Conservation (phyloP, 2,329 filamentous ascomycete genomes). For the Monilinia vaccinii-corymbosi region DNA sequence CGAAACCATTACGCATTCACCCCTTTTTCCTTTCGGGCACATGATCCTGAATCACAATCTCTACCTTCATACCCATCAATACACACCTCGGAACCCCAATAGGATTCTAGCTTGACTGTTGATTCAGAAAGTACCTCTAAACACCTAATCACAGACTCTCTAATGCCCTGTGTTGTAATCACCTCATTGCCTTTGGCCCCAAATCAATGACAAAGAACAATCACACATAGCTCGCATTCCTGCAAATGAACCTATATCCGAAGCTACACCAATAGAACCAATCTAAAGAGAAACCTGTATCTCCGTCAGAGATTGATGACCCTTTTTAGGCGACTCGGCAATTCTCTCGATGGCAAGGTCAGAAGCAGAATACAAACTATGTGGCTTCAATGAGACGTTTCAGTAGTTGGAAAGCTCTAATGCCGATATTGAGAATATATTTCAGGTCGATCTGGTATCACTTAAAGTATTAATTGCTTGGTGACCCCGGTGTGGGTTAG, state of each 20-base stretch:
- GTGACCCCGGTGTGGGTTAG: not conserved
- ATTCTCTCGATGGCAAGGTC: not conserved
- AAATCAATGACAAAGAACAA: no score
- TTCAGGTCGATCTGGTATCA: not conserved
- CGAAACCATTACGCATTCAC: not conserved
- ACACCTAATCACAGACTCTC: not conserved
- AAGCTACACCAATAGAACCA: no score
- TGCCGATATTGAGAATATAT: not conserved
- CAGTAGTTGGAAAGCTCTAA: not conserved
- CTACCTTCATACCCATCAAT: constrained; percentile 20
- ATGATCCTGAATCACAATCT: constrained; percentile 48
- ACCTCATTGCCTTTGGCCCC: not conserved
- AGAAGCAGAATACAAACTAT: not conserved
- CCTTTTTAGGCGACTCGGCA: not conserved
- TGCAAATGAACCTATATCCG: no score
- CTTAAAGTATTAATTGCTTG: not conserved
- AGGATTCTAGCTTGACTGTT: not conserved
- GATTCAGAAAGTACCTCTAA: not conserved
- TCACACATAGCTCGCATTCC: no score
- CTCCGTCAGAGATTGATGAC: no score
- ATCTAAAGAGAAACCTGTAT: no score
- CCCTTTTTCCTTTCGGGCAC: constrained; percentile 20
- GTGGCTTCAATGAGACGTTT: not conserved
- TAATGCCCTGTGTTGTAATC: not conserved
- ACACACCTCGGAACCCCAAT: not conserved